phyloP scores from a whole-genome alignment of 1,139 yeast genomes.

The Kodamaea plutei region DNA sequence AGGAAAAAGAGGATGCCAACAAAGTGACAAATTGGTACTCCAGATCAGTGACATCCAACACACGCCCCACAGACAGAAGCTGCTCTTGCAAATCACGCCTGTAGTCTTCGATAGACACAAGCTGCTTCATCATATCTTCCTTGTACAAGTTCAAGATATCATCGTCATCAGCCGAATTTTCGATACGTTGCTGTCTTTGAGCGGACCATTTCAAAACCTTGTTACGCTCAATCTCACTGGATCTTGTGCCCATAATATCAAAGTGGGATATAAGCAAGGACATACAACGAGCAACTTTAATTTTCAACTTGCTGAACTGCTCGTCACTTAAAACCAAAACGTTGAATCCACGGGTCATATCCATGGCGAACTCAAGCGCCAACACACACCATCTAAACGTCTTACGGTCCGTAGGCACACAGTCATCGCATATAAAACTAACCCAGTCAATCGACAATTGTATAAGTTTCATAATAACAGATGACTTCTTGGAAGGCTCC shows the following conservation, averaged over 20 bases:
- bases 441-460: slow-evolving; percentile 87
- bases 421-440: slow-evolving; percentile 87
- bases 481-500: slow-evolving; percentile 63
- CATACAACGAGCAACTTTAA: slow-evolving; percentile 93
- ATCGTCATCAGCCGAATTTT: slow-evolving; percentile 60
- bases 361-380: slow-evolving; percentile 95
- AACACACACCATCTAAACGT: slow-evolving; percentile 96
- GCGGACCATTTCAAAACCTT: slow-evolving; percentile 50
- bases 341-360: slow-evolving; percentile 86
- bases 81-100: slow-evolving; percentile 50
- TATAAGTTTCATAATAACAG: slow-evolving; percentile 68
- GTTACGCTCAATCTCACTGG: slow-evolving; percentile 73
- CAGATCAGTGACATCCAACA: slow-evolving; percentile 79
- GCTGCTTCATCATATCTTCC: slow-evolving; percentile 56
- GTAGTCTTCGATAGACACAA: slow-evolving; percentile 54
- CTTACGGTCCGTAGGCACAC: slow-evolving; percentile 84
- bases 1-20: slow-evolving; percentile 84
- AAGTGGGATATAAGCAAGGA: slow-evolving; percentile 89
- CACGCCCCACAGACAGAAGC: slow-evolving; percentile 70
- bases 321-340: slow-evolving; percentile 76
- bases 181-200: slow-evolving; percentile 39
- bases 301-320: slow-evolving; percentile 67
- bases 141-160: slow-evolving; percentile 51
- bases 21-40: slow-evolving; percentile 85
- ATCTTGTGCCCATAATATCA: slow-evolving; percentile 97